phyloP scores from a whole-genome alignment of 164 flowering plant species.

The grape (Vitis vinifera) region ASM3070453v1 NC_081822.1:33683001-33683500 shows the following conservation, averaged over 20 bases:
- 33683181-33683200: too few species aligned
- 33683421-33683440: constrained; percentile 12
- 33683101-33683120: too few species aligned
- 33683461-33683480: constrained; percentile 7
- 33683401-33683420: background rate
- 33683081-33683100: background rate
- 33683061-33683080: constrained; percentile 1
- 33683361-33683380: constrained; percentile 16
- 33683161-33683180: too few species aligned
- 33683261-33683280: background rate
- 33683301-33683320: constrained; percentile 11
- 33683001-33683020: background rate
- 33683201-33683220: too few species aligned
- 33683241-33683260: background rate
- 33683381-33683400: constrained; percentile 5
- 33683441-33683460: constrained; percentile 7
- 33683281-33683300: constrained; percentile 10
- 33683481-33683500: background rate
- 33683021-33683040: background rate
- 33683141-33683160: too few species aligned
- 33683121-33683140: too few species aligned
- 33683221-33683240: too few species aligned
- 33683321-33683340: constrained; percentile 3
- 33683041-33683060: background rate
- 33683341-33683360: constrained; percentile 13